These are phyloP conservation scores for Hevea brasiliensis DNA, from an alignment of 345 rosid genomes.

Conservation along the genomic window DNA sequence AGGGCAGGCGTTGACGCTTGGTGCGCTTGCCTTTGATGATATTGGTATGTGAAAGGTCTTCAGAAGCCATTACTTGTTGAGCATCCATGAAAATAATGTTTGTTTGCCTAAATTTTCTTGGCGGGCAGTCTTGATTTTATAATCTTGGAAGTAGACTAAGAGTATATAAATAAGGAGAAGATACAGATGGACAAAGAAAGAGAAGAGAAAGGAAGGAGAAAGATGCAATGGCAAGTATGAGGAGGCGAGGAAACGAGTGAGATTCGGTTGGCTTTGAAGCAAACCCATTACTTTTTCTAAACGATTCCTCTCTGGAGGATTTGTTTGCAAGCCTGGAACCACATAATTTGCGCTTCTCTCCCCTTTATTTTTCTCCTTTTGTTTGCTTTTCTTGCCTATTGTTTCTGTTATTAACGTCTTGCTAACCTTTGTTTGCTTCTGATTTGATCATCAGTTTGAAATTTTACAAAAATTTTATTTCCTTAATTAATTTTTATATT, in stretches of 20 bases:
- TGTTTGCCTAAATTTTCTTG: conserved; percentile 17
- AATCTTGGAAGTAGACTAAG: conserved; percentile 32
- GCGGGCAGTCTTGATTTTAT: conserved; percentile 41
- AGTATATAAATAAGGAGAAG: background rate
- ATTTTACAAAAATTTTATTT: too few species aligned
- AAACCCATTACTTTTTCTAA: conserved; percentile 53
- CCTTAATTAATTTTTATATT: too few species aligned
- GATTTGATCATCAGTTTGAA: too few species aligned
- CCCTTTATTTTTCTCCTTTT: background rate
- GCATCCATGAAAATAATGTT: background rate
- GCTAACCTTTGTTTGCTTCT: background rate
- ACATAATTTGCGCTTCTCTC: conserved; percentile 33
- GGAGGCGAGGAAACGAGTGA: conserved; percentile 48
- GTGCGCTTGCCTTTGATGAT: conserved; percentile 69
- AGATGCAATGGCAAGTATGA: conserved; percentile 27
- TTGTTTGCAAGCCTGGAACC: conserved; percentile 68
- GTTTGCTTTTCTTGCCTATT: background rate
- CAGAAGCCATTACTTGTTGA: conserved; percentile 10
- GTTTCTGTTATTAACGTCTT: background rate
- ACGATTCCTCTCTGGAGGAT: conserved; percentile 48
- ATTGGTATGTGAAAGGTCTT: conserved; percentile 20
- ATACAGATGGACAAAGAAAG: background rate
- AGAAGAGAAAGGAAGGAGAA: background rate
- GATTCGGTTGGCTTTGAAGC: conserved; percentile 73
- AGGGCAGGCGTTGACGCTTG: conserved; percentile 57